Evolutionary conservation across 2,329 filamentous ascomycete genomes (phyloP), one percentile per base, ranked within the genome.

Genomic region (Penicillium sclerotigenum): DNA sequence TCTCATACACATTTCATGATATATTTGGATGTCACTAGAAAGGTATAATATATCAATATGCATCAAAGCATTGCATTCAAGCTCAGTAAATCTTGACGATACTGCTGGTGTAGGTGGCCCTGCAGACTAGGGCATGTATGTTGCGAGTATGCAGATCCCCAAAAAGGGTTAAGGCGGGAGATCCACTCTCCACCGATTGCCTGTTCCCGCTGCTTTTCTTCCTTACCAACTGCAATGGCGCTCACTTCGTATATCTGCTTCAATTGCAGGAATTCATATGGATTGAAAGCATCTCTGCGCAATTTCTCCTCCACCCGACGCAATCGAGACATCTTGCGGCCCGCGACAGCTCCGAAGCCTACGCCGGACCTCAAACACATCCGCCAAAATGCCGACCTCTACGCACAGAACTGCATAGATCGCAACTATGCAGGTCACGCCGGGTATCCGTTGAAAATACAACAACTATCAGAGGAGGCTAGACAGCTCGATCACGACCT

Each of bases 361-460:
- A 83, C 83, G 45, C 82, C 95, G 63, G 89, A 97, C 77, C 82
- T 96, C 70, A 93, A 90, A 73, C 88, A 94, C 76, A 96, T 99
- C 72, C 91, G 92, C 56, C 83, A 91, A 68, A 89, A 95, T 74
- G 85, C 89, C 16, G 84, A 87, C 14, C 81, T 95, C 16, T 89
- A 97, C 79, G 83, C 88, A 65, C 80, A 87, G 63, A 97, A 95
- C 69, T 96, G 90, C 75, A 72, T 88, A 57, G 87, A 91, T 63
- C 86, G 94, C 64, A 97, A 97, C 73, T 97, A 97, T 76, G 80
- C 72, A 14, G 71, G 75, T 0, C 80, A 82, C 52, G 74, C 78
- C 13, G 73, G 77, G 14, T 77, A 81, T 47, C 79, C 84, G 3
- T 80, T 76, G 67, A 74, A 75, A 37, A 86, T 87, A 42, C 61